phyloP scores from a whole-genome alignment of 2,329 filamentous ascomycete species.

The Colletotrichum chlorophyti region DNA sequence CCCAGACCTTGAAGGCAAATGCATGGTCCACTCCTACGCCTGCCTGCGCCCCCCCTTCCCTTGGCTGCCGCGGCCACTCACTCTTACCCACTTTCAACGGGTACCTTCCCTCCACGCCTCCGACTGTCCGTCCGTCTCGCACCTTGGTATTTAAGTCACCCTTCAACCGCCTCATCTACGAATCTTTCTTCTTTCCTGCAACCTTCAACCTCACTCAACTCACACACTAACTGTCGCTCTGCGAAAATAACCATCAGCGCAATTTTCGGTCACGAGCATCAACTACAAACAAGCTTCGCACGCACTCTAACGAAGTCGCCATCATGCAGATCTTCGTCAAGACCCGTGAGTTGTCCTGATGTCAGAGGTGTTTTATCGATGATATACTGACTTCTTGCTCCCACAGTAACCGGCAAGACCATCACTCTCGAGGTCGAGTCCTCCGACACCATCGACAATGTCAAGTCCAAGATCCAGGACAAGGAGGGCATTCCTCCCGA shows the following conservation, averaged over 20 bases:
- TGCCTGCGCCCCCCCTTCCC: constrained; percentile 19
- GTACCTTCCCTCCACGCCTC: constrained; percentile 11
- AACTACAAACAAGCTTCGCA: constrained; percentile 23
- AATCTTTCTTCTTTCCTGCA: constrained; percentile 6
- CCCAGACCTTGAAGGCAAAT: constrained; percentile 28
- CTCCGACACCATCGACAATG: constrained; percentile 83
- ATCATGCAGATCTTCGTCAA: constrained; percentile 99
- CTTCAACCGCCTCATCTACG: too few relatives aligned
- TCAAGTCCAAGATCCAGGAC: constrained; percentile 90
- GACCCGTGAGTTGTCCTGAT: constrained; percentile 72
- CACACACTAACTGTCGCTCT: constrained; percentile 3
- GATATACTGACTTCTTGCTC: constrained; percentile 42
- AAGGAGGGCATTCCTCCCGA: constrained; percentile 90
- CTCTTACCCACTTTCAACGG: constrained; percentile 11
- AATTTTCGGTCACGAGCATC: background rate
- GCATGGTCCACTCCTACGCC: constrained; percentile 34
- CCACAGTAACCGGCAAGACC: constrained; percentile 81
- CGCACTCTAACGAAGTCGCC: constrained; percentile 40
- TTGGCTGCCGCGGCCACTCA: constrained; percentile 27
- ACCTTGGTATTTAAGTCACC: constrained; percentile 17
- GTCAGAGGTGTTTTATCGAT: constrained; percentile 44
- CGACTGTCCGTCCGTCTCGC: constrained; percentile 5
- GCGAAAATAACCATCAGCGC: background rate
- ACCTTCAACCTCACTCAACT: constrained; percentile 10
- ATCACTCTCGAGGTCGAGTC: constrained; percentile 83